phyloP scores from a whole-genome alignment of 2,329 filamentous ascomycete genomes.

The Aspergillus sp. region DNA sequence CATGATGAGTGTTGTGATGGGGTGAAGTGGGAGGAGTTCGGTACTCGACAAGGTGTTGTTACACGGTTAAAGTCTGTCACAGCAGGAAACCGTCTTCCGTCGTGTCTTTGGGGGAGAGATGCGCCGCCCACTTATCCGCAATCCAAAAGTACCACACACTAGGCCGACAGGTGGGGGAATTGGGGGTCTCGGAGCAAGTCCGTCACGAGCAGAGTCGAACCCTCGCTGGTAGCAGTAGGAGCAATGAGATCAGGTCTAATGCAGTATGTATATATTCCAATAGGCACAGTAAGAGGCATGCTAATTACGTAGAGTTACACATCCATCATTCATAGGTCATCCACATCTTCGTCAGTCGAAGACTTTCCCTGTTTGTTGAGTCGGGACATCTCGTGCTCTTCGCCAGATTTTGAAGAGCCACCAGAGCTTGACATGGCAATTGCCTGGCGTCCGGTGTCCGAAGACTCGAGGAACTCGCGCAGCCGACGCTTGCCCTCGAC shows the following conservation, averaged over 20 bases:
- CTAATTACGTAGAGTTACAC: conserved; percentile 14
- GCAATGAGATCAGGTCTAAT: background rate
- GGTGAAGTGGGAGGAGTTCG: background rate
- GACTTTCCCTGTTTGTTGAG: conserved; percentile 29
- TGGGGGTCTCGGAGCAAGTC: conserved; percentile 15
- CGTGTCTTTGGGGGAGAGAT: background rate
- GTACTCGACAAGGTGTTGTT: background rate
- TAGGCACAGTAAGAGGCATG: conserved; percentile 7
- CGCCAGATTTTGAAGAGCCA: conserved; percentile 38
- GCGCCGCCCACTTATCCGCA: background rate
- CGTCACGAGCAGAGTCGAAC: conserved; percentile 3
- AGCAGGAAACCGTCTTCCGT: too few relatives aligned
- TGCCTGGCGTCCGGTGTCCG: conserved; percentile 80
- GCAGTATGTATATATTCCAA: conserved; percentile 2
- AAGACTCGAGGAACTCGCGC: conserved; percentile 83
- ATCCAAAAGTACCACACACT: too few relatives aligned
- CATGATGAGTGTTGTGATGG: conserved; percentile 18
- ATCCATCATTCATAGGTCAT: conserved; percentile 34
- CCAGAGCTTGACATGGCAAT: conserved; percentile 67
- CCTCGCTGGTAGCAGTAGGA: background rate
- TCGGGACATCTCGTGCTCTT: conserved; percentile 60
- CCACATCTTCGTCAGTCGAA: conserved; percentile 29
- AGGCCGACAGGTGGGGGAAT: conserved; percentile 6
- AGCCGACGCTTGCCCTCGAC: conserved; percentile 91
- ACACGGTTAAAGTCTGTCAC: too few relatives aligned